Base-by-base conservation (phyloP, 2,329 filamentous ascomycete species). In the Hawksworthiomyces lignivorus region DNA sequence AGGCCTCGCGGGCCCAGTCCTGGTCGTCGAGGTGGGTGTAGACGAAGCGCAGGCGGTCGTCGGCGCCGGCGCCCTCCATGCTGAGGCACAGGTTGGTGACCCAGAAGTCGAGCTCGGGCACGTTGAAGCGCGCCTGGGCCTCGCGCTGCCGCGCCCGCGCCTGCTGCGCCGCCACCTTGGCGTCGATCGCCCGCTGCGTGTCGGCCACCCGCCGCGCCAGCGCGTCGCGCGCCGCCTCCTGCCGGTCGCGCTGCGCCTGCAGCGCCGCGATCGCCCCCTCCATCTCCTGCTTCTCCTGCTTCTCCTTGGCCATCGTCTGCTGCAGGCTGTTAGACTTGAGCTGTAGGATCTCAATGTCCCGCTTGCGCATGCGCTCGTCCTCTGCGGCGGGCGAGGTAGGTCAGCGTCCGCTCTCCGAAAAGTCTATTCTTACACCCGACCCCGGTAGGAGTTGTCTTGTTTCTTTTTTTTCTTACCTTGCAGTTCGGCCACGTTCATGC, bases 41-140 rank as follows among this genome's bases (percentile, higher is more conserved):
- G 3, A 92, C 76, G 60, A 98, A 95, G 62, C 90, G 90, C 52
- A 98, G 70, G 20, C 85, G 75, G 62, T 96, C 89, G 48, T 86
- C 81, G 56, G 78, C 76, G 1, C 87, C 89, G 0, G 86, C 85
- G 2, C 90, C 90, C 58, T 97, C 90, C 56, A 98, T 94, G 47
- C 84, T 73, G 58, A 97, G 62, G 45, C 90, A 89, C 46, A 98
- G 69, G 58, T 90, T 92, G 41, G 83, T 84, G 60, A 94, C 85
- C 92, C 92, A 98, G 59, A 97, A 97, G 52, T 89, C 85, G 34
- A 98, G 73, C 67, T 98, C 92, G 0, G 92, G 92, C 32, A 86
- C 77, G 62, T 98, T 97, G 63, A 90, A 85, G 26, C 87, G 78
- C 41, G 84, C 78, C 65, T 97, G 90, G 2, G 82, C 76, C 54